Evolutionary conservation across 305 asterid species (phyloP), one percentile per base, ranked within the genome.

Genomic region (Solanum hybrid): DNA sequence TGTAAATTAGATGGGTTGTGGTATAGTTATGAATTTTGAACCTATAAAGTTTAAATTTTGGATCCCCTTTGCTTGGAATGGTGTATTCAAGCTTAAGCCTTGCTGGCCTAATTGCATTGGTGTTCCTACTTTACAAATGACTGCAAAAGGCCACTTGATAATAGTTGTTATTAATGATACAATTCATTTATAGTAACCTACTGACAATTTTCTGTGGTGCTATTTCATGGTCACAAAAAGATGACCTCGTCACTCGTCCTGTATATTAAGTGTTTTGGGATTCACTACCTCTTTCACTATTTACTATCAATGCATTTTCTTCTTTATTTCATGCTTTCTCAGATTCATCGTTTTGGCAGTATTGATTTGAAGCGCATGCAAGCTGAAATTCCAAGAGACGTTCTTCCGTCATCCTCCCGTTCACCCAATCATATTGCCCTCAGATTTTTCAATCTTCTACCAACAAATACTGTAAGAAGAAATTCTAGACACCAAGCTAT

Each of bases 341-440:
- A 92, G 90, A 93, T 91, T 92, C 90, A 86, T 92, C 91, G 42
- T 93, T 94, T 93, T 95, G 92, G 92, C 99, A 97, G 99, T 92
- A 94, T 97, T 91, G 96, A 97, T 94, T 92, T 96, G 94, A 96
- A 95, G 96, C 94, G 96, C 88, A 88, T 97, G 96, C 99, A 97
- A 92, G 97, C 97, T 69, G 99, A 94, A 93, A 94, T 95, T 91
- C 91, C 95, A 56, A 91, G 93, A 89, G 86, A 94, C 91, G 90
- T 94, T 91, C 91, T 96, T 85, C 95, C 98, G 76, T 94, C 96
- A 88, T 93, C 93, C 45, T 97, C 99, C 31, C 98, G 99, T 29
- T 94, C 98, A 24, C 92, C 97, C 84, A 97, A 97, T 90, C 92
- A 93, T 82, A 91, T 96, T 89, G 98, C 97, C 87, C 96, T 97